Percentiles rank a stretch among this genome's conserved stretches.
Conservation (phyloP, 176 grass and related monocot species). For the Aegilops bicornis region DNA sequence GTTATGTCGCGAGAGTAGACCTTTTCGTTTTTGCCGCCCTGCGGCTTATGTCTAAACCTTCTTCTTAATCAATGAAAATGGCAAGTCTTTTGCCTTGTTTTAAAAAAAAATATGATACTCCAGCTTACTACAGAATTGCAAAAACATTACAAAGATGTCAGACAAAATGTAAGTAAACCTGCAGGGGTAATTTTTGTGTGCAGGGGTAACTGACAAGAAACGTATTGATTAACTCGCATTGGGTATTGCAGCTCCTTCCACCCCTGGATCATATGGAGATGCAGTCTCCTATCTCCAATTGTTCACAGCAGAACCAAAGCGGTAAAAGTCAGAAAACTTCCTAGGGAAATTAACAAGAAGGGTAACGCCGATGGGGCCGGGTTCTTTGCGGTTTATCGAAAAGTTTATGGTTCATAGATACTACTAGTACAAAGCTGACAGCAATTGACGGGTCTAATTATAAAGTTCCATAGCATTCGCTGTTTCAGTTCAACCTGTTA, state of each 20-base stretch:
- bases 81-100: no score
- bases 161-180: not conserved
- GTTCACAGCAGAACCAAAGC: not conserved
- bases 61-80: no score
- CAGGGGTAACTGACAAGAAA: not conserved
- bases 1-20: no score
- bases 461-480: not conserved
- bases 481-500: not conserved
- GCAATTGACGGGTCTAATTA: not conserved
- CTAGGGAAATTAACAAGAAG: not conserved
- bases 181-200: not conserved
- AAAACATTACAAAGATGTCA: not conserved
- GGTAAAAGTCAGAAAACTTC: not conserved
- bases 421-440: not conserved
- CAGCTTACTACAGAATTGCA: not conserved
- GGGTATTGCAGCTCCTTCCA: not conserved
- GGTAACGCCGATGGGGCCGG: not conserved
- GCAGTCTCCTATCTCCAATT: not conserved
- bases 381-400: not conserved
- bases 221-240: not conserved
- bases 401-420: not conserved
- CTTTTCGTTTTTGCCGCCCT: no score
- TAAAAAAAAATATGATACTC: not conserved
- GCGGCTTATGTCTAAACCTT: no score
- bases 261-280: not conserved